Evolutionary conservation across 306 rosid genomes (phyloP).

Genomic region (Malus asiatica): DNA sequence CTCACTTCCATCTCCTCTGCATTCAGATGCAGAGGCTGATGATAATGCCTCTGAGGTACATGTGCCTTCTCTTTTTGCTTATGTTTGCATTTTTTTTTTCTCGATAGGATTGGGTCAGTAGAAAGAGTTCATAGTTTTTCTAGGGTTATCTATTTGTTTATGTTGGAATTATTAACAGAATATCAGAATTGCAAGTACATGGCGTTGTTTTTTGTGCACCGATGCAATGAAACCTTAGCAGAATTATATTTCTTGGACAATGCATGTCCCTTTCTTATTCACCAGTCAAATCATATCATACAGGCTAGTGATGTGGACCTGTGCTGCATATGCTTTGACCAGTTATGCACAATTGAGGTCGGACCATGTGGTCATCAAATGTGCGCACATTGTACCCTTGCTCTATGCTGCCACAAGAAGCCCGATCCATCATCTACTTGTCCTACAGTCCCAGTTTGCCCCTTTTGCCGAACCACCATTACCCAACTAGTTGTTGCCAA

Average conservation of each 20-base stretch:
- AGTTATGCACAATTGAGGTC: slow-evolving; percentile 78
- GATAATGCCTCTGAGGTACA: slow-evolving; percentile 63
- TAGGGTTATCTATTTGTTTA: background rate
- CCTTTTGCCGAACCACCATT: slow-evolving; percentile 73
- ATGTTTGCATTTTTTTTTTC: background rate
- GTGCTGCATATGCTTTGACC: slow-evolving; percentile 90
- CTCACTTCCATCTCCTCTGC: slow-evolving; percentile 34
- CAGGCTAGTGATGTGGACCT: slow-evolving; percentile 62
- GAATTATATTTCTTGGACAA: background rate
- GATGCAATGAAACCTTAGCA: background rate
- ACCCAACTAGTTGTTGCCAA: slow-evolving; percentile 54
- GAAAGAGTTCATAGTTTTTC: background rate
- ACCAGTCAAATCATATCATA: slow-evolving; percentile 13
- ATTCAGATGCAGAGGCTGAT: slow-evolving; percentile 42
- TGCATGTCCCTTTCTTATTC: slow-evolving; percentile 5
- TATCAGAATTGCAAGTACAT: background rate
- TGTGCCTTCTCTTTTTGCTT: slow-evolving; percentile 6
- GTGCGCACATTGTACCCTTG: slow-evolving; percentile 84
- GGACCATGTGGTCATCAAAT: slow-evolving; percentile 86
- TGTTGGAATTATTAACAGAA: background rate
- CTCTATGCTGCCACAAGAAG: slow-evolving; percentile 89
- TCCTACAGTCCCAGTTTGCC: slow-evolving; percentile 57
- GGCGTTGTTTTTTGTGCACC: background rate
- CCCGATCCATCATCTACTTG: slow-evolving; percentile 41
- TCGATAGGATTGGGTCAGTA: background rate